A percentile compares a stretch with the other conserved stretches of the same genome.
phyloP scores from a whole-genome alignment of 2,329 filamentous ascomycete genomes.

The Colletotrichum sp. region DNA sequence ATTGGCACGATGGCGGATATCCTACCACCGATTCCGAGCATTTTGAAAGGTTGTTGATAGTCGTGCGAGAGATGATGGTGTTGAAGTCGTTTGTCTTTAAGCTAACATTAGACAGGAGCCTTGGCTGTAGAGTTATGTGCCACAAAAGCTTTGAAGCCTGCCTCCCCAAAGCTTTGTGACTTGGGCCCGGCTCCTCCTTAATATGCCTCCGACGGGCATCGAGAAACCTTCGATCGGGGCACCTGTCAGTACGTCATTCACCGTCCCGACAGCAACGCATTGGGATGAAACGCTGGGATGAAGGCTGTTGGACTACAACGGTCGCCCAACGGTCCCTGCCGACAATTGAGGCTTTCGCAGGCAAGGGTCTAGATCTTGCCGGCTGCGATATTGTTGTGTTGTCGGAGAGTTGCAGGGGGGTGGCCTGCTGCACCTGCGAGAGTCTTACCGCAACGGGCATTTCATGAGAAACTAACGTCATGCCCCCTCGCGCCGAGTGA shows the following conservation, averaged over 20 bases:
- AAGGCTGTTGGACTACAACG: conserved; percentile 1
- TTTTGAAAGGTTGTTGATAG: neutral
- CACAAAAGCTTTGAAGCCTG: neutral
- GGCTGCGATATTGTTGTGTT: neutral
- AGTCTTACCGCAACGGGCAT: conserved; percentile 20
- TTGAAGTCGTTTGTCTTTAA: neutral
- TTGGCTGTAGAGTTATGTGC: neutral
- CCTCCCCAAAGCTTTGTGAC: neutral
- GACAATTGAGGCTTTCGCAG: neutral
- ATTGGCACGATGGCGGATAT: conserved; percentile 14
- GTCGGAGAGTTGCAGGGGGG: conserved; percentile 8
- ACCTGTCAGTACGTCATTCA: conserved; percentile 19
- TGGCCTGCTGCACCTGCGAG: neutral
- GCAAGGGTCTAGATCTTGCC: neutral
- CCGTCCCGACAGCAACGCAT: neutral
- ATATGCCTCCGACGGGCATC: conserved; percentile 11
- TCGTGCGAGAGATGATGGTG: neutral
- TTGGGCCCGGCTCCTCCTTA: neutral
- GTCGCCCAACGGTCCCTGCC: neutral
- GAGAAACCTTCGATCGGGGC: neutral
- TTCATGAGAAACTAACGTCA: conserved; percentile 18
- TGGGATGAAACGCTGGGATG: conserved; percentile 21
- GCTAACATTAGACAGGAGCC: neutral
- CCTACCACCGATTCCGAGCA: conserved; percentile 15
- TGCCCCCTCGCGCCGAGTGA: conserved; percentile 2